phyloP scores from a whole-genome alignment of 1,284 basidiomycete genomes.

The Ustilago loliicola region DNA sequence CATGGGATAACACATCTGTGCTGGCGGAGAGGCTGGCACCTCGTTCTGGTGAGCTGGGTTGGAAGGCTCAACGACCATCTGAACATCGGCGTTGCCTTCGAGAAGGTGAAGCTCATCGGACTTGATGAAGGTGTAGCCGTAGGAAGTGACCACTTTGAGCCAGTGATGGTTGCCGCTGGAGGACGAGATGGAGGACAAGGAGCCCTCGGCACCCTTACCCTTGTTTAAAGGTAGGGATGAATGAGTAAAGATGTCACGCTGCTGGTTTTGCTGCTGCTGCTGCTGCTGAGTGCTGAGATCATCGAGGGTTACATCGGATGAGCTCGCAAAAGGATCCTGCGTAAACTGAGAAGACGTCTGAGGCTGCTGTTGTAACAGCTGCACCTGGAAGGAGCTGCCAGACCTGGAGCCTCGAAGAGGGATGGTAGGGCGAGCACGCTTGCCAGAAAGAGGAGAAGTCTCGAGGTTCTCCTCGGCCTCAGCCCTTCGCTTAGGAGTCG shows the following conservation, averaged over 20 bases:
- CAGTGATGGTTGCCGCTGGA: conserved; percentile 39
- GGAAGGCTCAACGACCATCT: conserved; percentile 47
- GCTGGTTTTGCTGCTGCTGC: conserved; percentile 16
- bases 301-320: conserved; percentile 48
- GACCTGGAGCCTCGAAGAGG: conserved; percentile 41
- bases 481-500: conserved; percentile 43
- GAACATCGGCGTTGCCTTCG: conserved; percentile 48
- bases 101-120: conserved; percentile 47
- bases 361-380: conserved; percentile 18
- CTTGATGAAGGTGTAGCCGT: conserved; percentile 53
- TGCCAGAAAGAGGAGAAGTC: conserved; percentile 41
- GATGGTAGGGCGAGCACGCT: conserved; percentile 45
- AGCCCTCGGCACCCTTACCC: conserved; percentile 28
- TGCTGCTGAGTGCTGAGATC: conserved; percentile 24
- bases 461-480: conserved; percentile 40
- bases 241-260: conserved; percentile 45
- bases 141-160: conserved; percentile 54
- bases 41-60: conserved; percentile 33
- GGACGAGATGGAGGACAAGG: conserved; percentile 5
- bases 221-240: conserved; percentile 28
- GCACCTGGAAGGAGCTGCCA: conserved; percentile 20
- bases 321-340: conserved; percentile 38
- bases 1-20: conserved; percentile 38
- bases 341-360: conserved; percentile 13
- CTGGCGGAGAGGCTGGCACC: conserved; percentile 41